Percentiles rank a stretch among this genome's conserved stretches.
phyloP scores from a whole-genome alignment of 208 protist genomes.

The Borovskyia barvae region DNA sequence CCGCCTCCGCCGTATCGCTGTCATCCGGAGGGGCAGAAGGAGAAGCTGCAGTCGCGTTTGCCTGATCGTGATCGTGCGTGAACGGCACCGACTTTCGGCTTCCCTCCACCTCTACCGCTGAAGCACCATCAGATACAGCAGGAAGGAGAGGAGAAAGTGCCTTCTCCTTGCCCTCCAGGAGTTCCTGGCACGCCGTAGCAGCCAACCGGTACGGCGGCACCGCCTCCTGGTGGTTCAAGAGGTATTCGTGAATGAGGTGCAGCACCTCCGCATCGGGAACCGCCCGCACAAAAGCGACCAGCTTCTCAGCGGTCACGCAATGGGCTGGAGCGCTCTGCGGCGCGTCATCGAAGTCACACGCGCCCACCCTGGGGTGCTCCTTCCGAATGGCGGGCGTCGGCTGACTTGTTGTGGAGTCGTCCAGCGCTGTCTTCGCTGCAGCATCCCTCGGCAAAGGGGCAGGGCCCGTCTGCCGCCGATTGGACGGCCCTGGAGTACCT shows the following conservation, averaged over 20 bases:
- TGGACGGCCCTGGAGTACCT: too few relatives aligned
- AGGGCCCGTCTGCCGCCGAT: too few relatives aligned
- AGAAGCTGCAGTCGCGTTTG: too few relatives aligned
- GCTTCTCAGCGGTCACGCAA: slow-evolving; percentile 12
- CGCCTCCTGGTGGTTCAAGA: slow-evolving; percentile 15
- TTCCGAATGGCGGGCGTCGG: background rate
- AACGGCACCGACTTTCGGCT: too few relatives aligned
- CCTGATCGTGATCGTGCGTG: too few relatives aligned
- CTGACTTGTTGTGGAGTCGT: background rate
- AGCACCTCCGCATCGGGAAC: slow-evolving; percentile 49
- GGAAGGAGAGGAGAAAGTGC: too few relatives aligned
- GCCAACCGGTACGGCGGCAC: slow-evolving; percentile 8
- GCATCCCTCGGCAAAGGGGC: too few relatives aligned
- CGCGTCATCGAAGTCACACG: background rate
- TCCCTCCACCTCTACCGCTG: too few relatives aligned
- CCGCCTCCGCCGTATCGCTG: too few relatives aligned
- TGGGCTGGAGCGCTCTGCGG: background rate
- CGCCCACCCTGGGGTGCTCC: slow-evolving; percentile 1
- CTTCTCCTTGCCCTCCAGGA: slow-evolving; percentile 30
- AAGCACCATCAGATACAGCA: too few relatives aligned
- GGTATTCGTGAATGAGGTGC: slow-evolving; percentile 43
- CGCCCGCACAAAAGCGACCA: slow-evolving; percentile 28
- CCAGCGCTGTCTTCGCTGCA: background rate
- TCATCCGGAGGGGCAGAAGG: background rate
- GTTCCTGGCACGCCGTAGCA: slow-evolving; percentile 18